Percentiles rank a stretch among this genome's conserved stretches.
These are phyloP conservation scores for Brassica carinata DNA, from an alignment of 345 rosid species.

Conservation along the genomic window DNA sequence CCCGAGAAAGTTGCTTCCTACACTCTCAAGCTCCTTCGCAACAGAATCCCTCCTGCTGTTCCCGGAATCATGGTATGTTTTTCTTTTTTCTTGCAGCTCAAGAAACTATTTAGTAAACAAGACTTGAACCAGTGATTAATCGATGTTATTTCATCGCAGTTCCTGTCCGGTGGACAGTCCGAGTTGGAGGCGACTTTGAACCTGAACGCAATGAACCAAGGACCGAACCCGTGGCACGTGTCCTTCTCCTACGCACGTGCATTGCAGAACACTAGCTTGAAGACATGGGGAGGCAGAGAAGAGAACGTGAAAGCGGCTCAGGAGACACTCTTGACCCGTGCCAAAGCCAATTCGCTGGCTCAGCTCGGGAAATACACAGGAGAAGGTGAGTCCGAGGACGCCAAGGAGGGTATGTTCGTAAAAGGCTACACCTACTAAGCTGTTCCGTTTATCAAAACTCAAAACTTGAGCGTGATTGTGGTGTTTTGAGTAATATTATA, in stretches of 20 bases:
- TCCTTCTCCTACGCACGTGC: slow-evolving; percentile 96
- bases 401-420: slow-evolving; percentile 86
- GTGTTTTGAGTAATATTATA: slow-evolving; percentile 40
- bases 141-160: slow-evolving; percentile 47
- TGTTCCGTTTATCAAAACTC: slow-evolving; percentile 20
- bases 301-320: slow-evolving; percentile 90
- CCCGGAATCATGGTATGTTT: slow-evolving; percentile 89
- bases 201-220: slow-evolving; percentile 94
- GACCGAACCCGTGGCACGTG: slow-evolving; percentile 88
- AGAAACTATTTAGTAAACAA: background rate
- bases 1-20: slow-evolving; percentile 80
- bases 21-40: slow-evolving; percentile 87
- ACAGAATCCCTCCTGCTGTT: slow-evolving; percentile 86
- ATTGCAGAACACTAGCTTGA: slow-evolving; percentile 89
- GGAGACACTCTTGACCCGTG: slow-evolving; percentile 64
- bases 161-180: slow-evolving; percentile 96
- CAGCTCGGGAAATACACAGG: slow-evolving; percentile 92
- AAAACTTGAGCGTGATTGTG: slow-evolving; percentile 65
- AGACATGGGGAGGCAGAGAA: slow-evolving; percentile 84
- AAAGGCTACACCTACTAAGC: slow-evolving; percentile 72
- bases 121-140: background rate
- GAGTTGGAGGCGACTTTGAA: slow-evolving; percentile 94
- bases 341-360: slow-evolving; percentile 83
- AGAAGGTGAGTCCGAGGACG: slow-evolving; percentile 89
- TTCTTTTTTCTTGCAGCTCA: background rate